Evolutionary conservation across 768 basidiomycete genomes (phyloP).

Genomic region (Tubosaeta sp.): DNA sequence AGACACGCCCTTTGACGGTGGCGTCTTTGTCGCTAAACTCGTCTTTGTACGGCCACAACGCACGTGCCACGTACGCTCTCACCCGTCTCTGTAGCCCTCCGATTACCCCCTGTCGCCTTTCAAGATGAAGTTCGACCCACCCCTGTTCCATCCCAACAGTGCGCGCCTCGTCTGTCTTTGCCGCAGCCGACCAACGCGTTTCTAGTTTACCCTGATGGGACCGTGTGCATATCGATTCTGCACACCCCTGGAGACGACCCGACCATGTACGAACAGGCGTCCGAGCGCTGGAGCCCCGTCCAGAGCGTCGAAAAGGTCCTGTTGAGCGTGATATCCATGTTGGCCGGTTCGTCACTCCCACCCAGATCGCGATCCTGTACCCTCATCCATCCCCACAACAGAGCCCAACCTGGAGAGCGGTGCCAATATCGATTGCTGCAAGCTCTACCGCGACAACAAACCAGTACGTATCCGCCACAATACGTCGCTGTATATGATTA

Average conservation of each 20-base stretch:
- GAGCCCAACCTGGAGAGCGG: constrained; percentile 98
- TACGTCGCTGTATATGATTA: neutral
- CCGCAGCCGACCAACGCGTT: neutral
- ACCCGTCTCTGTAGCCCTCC: constrained; percentile 48
- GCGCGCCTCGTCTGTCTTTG: constrained; percentile 28
- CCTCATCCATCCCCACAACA: constrained; percentile 18
- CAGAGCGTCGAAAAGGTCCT: constrained; percentile 98
- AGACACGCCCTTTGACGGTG: constrained; percentile 96
- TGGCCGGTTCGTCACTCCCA: constrained; percentile 58
- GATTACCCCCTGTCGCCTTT: constrained; percentile 98
- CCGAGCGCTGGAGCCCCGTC: constrained; percentile 98
- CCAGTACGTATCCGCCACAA: constrained; percentile 33
- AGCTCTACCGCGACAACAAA: constrained; percentile 88
- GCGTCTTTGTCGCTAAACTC: constrained; percentile 87
- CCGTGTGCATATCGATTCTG: constrained; percentile 96
- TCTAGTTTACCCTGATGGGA: constrained; percentile 92
- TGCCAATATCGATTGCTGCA: constrained; percentile 96
- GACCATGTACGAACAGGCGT: constrained; percentile 90
- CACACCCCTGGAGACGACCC: constrained; percentile 93
- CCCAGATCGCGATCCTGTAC: neutral
- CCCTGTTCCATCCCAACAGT: constrained; percentile 97
- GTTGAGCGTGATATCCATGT: constrained; percentile 94
- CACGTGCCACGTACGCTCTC: neutral
- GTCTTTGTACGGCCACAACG: constrained; percentile 66
- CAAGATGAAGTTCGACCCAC: constrained; percentile 99